Evolutionary conservation across 257 asterid genomes (phyloP), one percentile per base, ranked within the genome.

Genomic region (Echium plantagineum): DNA sequence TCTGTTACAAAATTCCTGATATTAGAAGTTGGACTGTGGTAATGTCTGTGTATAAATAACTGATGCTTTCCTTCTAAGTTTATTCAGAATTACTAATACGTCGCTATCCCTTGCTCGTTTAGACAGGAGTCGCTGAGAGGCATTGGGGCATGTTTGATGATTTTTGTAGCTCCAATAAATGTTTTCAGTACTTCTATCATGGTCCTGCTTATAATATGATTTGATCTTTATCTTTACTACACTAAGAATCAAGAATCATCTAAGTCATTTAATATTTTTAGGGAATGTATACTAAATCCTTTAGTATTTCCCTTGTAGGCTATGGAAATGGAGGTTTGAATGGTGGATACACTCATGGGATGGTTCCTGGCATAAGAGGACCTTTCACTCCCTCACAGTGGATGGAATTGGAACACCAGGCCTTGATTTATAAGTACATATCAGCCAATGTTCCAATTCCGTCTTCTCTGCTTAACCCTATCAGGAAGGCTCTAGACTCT

Each of bases 331-430:
- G 59, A 55, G 32, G 59, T 30, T 55, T 55, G 6, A 55, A 55
- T 55, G 16, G 16, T 20, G 59, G 59, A 55, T 18, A 10, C 59
- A 55, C 26, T 15, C 59, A 55, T 55, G 59, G 32, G 30, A 9
- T 18, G 20, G 20, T 52, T 52, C 4, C 19, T 52, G 68, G 57
- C 31, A 20, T 63, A 16, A 69, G 69, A 59, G 78, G 78, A 15
- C 69, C 74, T 9, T 74, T 74, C 58, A 69, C 78, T 30, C 72
- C 78, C 15, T 74, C 78, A 32, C 78, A 74, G 55, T 69, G 75
- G 78, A 65, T 69, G 78, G 78, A 74, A 46, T 71, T 74, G 20
- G 78, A 74, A 54, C 78, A 74, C 32, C 78, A 74, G 46, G 78
- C 78, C 59, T 62, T 74, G 75, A 69, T 74, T 71, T 74, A 74